A percentile compares a stretch with the other conserved stretches of the same genome.
These are phyloP conservation scores for Zalaria obscura DNA, from an alignment of 2,329 filamentous ascomycete genomes.

Conservation along the genomic window DNA sequence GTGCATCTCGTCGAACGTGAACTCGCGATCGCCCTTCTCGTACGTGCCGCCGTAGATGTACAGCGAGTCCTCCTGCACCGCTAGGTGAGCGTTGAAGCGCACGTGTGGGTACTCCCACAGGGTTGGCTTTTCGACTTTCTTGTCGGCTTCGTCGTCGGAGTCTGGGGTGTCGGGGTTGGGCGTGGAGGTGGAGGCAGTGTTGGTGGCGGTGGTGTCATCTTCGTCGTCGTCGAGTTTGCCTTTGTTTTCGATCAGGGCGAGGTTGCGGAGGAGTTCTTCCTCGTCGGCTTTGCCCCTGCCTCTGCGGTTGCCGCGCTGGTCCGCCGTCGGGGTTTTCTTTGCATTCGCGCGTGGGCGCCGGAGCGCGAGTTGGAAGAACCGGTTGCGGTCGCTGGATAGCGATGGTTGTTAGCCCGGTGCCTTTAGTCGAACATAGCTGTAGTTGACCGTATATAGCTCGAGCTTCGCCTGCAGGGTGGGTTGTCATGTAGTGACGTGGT, in stretches of 20 bases:
- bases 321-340: constrained; percentile 36
- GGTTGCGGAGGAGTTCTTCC: constrained; percentile 74
- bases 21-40: constrained; percentile 88
- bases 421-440: too few relatives aligned
- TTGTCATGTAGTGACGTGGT: too few relatives aligned
- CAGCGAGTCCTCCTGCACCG: constrained; percentile 81
- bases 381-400: constrained; percentile 53
- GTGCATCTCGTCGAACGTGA: constrained; percentile 90
- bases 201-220: constrained; percentile 18
- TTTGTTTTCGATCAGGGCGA: constrained; percentile 72
- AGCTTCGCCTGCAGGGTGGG: too few relatives aligned
- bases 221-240: constrained; percentile 40
- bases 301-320: constrained; percentile 45
- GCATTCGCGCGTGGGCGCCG: constrained; percentile 59
- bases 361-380: constrained; percentile 75
- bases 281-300: constrained; percentile 81
- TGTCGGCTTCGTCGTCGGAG: constrained; percentile 35
- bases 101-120: constrained; percentile 77
- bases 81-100: constrained; percentile 79
- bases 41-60: constrained; percentile 94
- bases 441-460: too few relatives aligned
- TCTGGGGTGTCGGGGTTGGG: constrained; percentile 11
- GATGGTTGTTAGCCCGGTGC: background rate
- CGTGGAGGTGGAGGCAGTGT: constrained; percentile 9
- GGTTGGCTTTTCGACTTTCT: constrained; percentile 37